Base-by-base conservation (phyloP, 805 yeast genomes). In the Jamesozyma gamospora region DNA sequence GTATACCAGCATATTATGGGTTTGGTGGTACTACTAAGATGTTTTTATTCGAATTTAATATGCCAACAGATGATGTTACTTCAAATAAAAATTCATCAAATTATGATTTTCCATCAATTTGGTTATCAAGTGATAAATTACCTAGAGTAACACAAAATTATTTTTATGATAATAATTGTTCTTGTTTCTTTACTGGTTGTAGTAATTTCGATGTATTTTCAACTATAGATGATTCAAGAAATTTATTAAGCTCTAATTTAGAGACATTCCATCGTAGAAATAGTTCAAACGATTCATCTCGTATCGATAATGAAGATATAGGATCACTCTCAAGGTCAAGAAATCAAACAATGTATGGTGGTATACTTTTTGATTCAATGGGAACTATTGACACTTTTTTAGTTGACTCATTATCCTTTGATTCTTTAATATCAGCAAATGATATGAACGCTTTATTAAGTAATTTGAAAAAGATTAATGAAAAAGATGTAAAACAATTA, bases 81-180 rank as follows among this genome's bases (percentile, higher is more conserved):
- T 56, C 59, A 36, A n/a, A n/a, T n/a, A 62, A 62, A 37, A 47
- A 60, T 7, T 42, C 62, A 3, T 41, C 43, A 34, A 36, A 34
- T 1, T 46, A 44, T 36, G 70, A 80, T 55, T 63, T 77, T 75
- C 83, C 86, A 4, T 84, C 84, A 8, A 79, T 78, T 49, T 79
- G 85, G 86, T 62, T 79, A 41, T 63, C 79, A 50, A 79, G 79
- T 49, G 78, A 83, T n/a, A 68, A 74, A 47, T 77, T 79, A 41
- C 81, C 85, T 44, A 70, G 86, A 64, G 78, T 85, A 13, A 63
- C 85, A 2, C n/a, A n/a, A n/a, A n/a, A n/a, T n/a, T n/a, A n/a
- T n/a, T n/a, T n/a, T n/a, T 73, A 72, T 52, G n/a, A n/a, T n/a
- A n/a, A n/a, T n/a, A n/a, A n/a, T n/a, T n/a, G n/a, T n/a, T n/a